Conservation (phyloP, 2,329 filamentous ascomycete species). For the Pyrenochaeta sp. region DNA sequence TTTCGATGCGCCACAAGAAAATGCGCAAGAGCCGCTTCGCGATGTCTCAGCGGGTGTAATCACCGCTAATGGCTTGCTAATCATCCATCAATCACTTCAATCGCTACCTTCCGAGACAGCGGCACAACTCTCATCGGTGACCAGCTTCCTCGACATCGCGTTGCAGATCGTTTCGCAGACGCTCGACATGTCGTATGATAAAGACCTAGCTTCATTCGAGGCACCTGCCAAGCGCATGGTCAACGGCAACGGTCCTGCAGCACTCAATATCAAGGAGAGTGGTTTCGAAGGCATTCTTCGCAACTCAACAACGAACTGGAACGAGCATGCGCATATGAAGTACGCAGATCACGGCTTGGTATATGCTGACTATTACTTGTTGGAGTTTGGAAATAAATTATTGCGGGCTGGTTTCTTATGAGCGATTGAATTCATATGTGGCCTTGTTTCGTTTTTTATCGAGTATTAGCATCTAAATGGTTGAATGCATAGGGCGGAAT, state of each 20-base stretch:
- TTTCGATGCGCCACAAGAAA: conserved; percentile 58
- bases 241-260: conserved; percentile 21
- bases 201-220: conserved; percentile 35
- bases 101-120: conserved; percentile 11
- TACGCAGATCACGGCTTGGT: conserved; percentile 60
- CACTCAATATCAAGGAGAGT: conserved; percentile 36
- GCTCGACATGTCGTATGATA: conserved; percentile 43
- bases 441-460: too few species aligned
- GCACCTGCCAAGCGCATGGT: conserved; percentile 7
- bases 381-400: conserved; percentile 59
- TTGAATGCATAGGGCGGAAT: too few species aligned
- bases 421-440: not conserved
- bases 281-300: conserved; percentile 57
- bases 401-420: conserved; percentile 45
- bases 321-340: conserved; percentile 55
- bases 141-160: conserved; percentile 23
- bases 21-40: conserved; percentile 39
- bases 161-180: conserved; percentile 35
- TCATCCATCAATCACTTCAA: conserved; percentile 49
- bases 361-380: conserved; percentile 60
- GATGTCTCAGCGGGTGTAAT: conserved; percentile 54
- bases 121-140: not conserved
- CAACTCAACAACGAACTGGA: conserved; percentile 59
- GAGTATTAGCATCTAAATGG: too few species aligned
- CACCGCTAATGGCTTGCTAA: conserved; percentile 53